A percentile compares a stretch with the other conserved stretches of the same genome.
These are phyloP conservation scores for Ceratobasidium sp. DNA, from an alignment of 1,284 basidiomycete genomes.

Conservation along the genomic window DNA sequence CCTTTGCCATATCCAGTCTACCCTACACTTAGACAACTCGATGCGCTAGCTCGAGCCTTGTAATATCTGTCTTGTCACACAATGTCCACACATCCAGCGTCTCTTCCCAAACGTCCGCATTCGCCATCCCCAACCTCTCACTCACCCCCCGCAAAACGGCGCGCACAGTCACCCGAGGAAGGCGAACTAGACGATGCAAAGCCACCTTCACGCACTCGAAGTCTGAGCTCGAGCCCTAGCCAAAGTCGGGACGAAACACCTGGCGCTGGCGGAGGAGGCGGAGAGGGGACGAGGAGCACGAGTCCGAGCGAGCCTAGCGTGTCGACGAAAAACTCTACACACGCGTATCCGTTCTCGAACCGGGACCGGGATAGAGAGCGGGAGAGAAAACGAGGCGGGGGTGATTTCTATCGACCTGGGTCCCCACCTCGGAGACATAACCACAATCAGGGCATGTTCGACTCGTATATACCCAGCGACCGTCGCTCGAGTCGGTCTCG, in stretches of 20 bases:
- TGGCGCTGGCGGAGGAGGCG: not conserved
- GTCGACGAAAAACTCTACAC: too few species aligned
- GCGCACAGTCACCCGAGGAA: slow-evolving; percentile 76
- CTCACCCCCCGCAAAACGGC: slow-evolving; percentile 68
- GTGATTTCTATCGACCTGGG: slow-evolving; percentile 15
- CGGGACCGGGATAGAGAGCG: too few species aligned
- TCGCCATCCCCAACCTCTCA: slow-evolving; percentile 50
- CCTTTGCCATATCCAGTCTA: not conserved
- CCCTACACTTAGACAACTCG: not conserved
- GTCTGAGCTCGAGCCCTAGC: not conserved
- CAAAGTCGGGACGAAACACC: not conserved
- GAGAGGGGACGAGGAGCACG: not conserved
- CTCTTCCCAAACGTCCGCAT: slow-evolving; percentile 31
- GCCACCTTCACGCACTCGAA: not conserved
- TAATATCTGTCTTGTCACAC: not conserved
- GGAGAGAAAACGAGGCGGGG: too few species aligned
- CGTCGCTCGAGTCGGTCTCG: not conserved
- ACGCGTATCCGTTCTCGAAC: too few species aligned
- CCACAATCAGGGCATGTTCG: not conserved
- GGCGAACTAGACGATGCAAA: slow-evolving; percentile 74
- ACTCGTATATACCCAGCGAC: not conserved
- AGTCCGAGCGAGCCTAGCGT: not conserved
- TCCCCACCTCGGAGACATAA: not conserved
- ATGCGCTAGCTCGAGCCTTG: not conserved
- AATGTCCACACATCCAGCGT: not conserved